Base-by-base conservation (phyloP, 2,329 filamentous ascomycete genomes). In the Fusarium sp. region DNA sequence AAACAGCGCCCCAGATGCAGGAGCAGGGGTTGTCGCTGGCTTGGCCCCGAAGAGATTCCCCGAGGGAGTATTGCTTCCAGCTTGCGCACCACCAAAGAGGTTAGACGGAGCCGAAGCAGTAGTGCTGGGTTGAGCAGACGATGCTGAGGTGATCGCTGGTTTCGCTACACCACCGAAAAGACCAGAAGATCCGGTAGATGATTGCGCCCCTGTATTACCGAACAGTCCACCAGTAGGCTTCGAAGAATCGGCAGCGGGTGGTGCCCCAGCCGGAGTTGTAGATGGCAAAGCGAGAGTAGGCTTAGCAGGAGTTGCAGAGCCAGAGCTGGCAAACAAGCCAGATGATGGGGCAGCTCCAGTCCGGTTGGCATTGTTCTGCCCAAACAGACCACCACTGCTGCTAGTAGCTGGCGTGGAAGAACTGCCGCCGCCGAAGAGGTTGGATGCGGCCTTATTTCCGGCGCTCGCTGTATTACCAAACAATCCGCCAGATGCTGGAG, bases 221-320 rank as follows among this genome's bases (percentile, higher is more conserved):
- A 72, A 72, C 8, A 73, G 48, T 42, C 42, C 49, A n/a, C 60
- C 46, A 6, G 65, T 59, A 49, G 73, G 62, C 53, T 73, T 73
- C 10, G 72, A 64, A 19, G 70, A 61, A 49, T 75, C 77, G 6
- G 75, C 68, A 1, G 75, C 68, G 1, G 82, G 82, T 51, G 83
- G 83, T n/a, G 80, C 78, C 32, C 83, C 83, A 19, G 83, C 82
- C 14, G 83, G 82, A 32, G 83, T 85, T 3, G 82, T 85, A 15
- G 83, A 85, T 49, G 77, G 75, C 31, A 83, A 66, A n/a, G 72
- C 65, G 51, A 84, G 79, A 49, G 76, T 57, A 14, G 81, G 78
- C 70, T 84, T 84, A n/a, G 75, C 74, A 21, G 75, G 72, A 45
- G 77, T 76, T 17, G 75, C 70, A 19, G 77, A 63, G 14, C 58